Percentiles rank a stretch among this genome's conserved stretches.
phyloP scores from a whole-genome alignment of 805 yeast genomes.

The Cyberlindnera bimundalis region DNA sequence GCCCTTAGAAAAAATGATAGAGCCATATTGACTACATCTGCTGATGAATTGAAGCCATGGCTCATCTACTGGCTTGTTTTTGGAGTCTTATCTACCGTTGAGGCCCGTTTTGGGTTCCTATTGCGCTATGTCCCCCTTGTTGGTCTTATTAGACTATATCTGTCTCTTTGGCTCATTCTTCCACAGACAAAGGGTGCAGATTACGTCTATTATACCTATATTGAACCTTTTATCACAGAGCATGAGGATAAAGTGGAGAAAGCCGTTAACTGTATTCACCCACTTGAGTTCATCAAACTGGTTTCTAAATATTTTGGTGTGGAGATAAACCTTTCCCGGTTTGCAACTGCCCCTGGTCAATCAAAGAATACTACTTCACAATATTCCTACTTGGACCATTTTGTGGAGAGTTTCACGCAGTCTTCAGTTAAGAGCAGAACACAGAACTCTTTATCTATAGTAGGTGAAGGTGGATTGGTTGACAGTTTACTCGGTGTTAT shows the following conservation, averaged over 20 bases:
- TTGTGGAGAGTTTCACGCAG: constrained; percentile 11
- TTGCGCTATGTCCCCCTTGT: constrained; percentile 52
- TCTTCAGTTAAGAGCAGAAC: background rate
- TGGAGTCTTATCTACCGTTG: constrained; percentile 38
- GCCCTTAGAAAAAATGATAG: constrained; percentile 42
- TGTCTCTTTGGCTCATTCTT: constrained; percentile 59
- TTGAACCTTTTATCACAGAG: constrained; percentile 36
- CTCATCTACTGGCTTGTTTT: constrained; percentile 66
- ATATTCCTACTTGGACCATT: constrained; percentile 9
- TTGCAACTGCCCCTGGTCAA: constrained; percentile 1
- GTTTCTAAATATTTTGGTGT: constrained; percentile 6
- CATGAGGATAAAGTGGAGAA: constrained; percentile 36
- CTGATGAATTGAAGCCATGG: constrained; percentile 34
- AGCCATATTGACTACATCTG: background rate
- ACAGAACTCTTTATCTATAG: background rate
- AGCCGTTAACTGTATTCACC: constrained; percentile 9
- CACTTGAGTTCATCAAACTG: constrained; percentile 5
- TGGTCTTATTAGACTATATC: constrained; percentile 42
- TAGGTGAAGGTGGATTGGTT: constrained; percentile 7
- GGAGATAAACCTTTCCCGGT: constrained; percentile 8
- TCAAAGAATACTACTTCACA: background rate
- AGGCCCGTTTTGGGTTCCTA: constrained; percentile 43
- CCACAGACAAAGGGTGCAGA: constrained; percentile 48
- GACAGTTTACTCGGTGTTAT: constrained; percentile 13
- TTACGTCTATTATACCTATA: constrained; percentile 33